phyloP scores from a whole-genome alignment of 768 basidiomycete genomes.

The Boletus barrowsii region DNA sequence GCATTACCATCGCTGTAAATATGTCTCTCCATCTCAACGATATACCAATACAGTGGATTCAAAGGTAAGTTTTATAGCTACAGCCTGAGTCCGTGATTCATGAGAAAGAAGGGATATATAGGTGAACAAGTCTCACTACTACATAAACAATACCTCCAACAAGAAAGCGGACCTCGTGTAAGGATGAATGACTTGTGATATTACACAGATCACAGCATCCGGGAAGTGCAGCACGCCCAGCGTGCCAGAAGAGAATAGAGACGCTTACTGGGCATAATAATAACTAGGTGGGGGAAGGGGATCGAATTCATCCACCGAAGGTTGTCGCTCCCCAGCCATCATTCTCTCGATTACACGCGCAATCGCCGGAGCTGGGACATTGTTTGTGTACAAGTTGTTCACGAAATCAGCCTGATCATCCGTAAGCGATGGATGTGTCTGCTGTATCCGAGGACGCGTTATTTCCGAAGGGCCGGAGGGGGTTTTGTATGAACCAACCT shows the following conservation, averaged over 20 bases:
- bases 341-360: constrained; percentile 21
- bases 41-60: too few species aligned
- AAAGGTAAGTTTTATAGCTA: too few species aligned
- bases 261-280: neutral
- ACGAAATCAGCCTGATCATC: constrained; percentile 20
- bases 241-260: neutral
- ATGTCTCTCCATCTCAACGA: too few species aligned
- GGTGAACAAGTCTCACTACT: too few species aligned
- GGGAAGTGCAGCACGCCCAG: neutral
- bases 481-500: neutral
- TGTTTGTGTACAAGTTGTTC: constrained; percentile 12
- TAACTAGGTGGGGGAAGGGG: constrained; percentile 16
- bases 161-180: neutral
- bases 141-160: too few species aligned
- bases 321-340: constrained; percentile 12
- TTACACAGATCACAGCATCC: neutral
- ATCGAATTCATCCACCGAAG: constrained; percentile 6
- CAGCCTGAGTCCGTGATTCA: too few species aligned
- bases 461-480: neutral
- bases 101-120: too few species aligned
- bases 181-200: neutral
- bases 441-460: neutral
- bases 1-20: too few species aligned
- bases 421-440: constrained; percentile 11
- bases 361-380: constrained; percentile 14